Conservation (phyloP, 1,284 basidiomycete species). For the Ceratobasidium sp. region DNA sequence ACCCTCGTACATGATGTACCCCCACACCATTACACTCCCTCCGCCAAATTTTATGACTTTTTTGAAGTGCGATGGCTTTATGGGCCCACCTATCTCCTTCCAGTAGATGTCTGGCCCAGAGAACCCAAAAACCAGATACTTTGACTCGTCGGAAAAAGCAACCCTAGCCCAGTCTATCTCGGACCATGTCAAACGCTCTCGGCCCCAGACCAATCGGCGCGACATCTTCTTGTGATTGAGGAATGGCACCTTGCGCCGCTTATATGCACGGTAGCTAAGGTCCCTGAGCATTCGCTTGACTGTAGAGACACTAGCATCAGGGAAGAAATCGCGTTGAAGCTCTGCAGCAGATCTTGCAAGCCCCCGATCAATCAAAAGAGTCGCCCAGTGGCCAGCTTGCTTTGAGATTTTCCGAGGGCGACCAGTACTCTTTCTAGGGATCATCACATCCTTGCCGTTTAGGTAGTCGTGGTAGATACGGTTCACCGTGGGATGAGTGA, state of each 20-base stretch:
- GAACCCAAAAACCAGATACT: slow-evolving; percentile 21
- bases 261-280: background rate
- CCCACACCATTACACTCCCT: slow-evolving; percentile 29
- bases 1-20: background rate
- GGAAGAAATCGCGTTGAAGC: slow-evolving; percentile 8
- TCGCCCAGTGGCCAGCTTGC: background rate
- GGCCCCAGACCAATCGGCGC: background rate
- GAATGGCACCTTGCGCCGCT: background rate
- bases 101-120: slow-evolving; percentile 8
- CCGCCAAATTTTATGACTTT: slow-evolving; percentile 14
- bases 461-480: background rate
- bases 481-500: background rate
- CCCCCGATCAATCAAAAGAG: slow-evolving; percentile 18
- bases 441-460: background rate
- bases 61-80: background rate
- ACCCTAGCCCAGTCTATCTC: background rate
- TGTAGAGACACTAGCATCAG: background rate
- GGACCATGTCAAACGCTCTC: background rate
- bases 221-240: background rate
- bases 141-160: slow-evolving; percentile 7
- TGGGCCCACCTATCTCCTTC: background rate
- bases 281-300: background rate
- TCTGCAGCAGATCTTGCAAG: slow-evolving; percentile 27
- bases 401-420: background rate
- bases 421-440: background rate